These are phyloP conservation scores for Hanseniaspora occidentalis DNA, from an alignment of 805 yeast species.

Conservation along the genomic window DNA sequence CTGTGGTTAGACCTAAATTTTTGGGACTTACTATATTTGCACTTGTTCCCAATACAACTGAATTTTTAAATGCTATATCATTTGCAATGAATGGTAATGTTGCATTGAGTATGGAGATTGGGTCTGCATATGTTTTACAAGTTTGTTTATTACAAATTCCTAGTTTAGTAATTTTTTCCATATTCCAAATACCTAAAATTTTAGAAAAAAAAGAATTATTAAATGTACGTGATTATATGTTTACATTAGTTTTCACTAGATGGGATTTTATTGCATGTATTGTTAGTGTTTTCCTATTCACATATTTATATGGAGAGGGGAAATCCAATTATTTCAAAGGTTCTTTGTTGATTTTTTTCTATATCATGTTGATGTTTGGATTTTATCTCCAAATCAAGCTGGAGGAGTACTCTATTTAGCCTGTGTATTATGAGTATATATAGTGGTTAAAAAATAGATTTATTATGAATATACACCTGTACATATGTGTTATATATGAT, in stretches of 20 bases:
- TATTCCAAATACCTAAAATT: constrained; percentile 32
- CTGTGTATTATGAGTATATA: not conserved
- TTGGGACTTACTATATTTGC: constrained; percentile 92
- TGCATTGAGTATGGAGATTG: constrained; percentile 94
- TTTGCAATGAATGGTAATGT: constrained; percentile 95
- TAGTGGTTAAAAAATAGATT: too few relatives aligned
- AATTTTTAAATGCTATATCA: constrained; percentile 90
- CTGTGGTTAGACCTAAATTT: constrained; percentile 74
- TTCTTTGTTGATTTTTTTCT: constrained; percentile 68
- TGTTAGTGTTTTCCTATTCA: constrained; percentile 76
- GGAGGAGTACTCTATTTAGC: constrained; percentile 1
- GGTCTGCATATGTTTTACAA: constrained; percentile 93
- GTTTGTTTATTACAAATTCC: constrained; percentile 93
- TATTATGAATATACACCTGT: not conserved
- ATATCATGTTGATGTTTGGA: constrained; percentile 64
- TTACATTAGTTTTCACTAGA: constrained; percentile 80
- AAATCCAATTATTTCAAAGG: constrained; percentile 95
- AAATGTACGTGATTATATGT: constrained; percentile 31
- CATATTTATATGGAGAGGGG: constrained; percentile 93
- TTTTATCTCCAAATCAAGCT: constrained; percentile 48
- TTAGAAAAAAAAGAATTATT: constrained; percentile 6
- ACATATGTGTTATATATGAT: not conserved
- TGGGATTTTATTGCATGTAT: constrained; percentile 89
- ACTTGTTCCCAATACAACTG: constrained; percentile 92
- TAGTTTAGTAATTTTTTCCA: constrained; percentile 68